Conservation (phyloP, 495 filamentous ascomycete genomes). For the Pseudevernia furfuracea region DNA sequence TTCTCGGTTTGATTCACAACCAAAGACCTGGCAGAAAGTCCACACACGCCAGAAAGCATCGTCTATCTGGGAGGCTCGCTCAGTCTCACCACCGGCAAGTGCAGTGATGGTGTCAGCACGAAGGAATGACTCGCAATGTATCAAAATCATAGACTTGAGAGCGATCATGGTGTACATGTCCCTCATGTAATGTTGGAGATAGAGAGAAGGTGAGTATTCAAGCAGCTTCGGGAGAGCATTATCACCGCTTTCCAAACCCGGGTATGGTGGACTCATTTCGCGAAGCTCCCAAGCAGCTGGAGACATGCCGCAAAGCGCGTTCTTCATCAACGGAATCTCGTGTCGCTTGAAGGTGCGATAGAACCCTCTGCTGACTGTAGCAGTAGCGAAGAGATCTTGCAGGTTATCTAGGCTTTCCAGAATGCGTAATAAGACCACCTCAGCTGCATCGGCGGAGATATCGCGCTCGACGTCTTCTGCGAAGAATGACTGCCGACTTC, state of each 20-base stretch:
- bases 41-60: constrained; percentile 63
- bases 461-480: constrained; percentile 25
- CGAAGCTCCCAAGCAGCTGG: constrained; percentile 60
- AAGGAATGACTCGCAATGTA: constrained; percentile 51
- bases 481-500: constrained; percentile 15
- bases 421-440: constrained; percentile 44
- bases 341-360: constrained; percentile 54
- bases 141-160: constrained; percentile 53
- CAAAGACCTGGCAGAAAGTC: constrained; percentile 64
- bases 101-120: constrained; percentile 51
- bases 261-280: constrained; percentile 53
- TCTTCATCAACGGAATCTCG: constrained; percentile 50
- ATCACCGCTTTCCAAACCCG: constrained; percentile 39
- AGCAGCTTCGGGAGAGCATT: constrained; percentile 40
- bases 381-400: constrained; percentile 52
- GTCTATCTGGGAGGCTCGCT: constrained; percentile 48
- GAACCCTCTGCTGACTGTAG: constrained; percentile 49
- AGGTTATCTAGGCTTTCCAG: constrained; percentile 44
- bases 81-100: constrained; percentile 44
- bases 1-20: constrained; percentile 50
- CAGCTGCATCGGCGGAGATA: constrained; percentile 40
- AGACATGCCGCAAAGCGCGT: constrained; percentile 48
- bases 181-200: constrained; percentile 48
- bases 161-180: constrained; percentile 53
- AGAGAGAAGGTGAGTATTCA: constrained; percentile 50